Base-by-base conservation (phyloP, 2,329 filamentous ascomycete genomes). In the Verticillium dahliae region DNA sequence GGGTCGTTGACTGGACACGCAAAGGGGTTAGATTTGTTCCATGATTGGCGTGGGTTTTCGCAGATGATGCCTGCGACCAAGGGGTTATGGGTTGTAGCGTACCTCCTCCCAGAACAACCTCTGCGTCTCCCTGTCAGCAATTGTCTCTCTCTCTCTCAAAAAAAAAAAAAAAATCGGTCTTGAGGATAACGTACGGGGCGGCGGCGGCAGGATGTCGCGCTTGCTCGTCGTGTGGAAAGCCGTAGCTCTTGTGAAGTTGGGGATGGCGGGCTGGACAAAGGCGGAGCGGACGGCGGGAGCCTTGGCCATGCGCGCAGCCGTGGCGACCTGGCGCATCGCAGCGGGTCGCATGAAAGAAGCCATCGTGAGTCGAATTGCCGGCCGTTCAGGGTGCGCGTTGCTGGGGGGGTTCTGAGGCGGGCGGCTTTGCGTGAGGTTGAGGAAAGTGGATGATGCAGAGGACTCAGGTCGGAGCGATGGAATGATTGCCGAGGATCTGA, bases 141-240 rank as follows among this genome's bases (percentile, higher is more conserved):
- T 85, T 80, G 87, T 84, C 54, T 56, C 31, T 56, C 10, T 4
- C 18, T 22, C 18, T 22, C 18, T 22, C 18, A 1, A 22, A 22
- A 22, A 22, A 27, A 58, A 35, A 38, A 37, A 35, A 27, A 27
- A 27, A 27, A 27, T 27, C 27, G 27, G 4, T 27, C 4, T 27
- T 1, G 4, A 27, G 27, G 27, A 5, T 37, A 41, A 84, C 90
- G 79, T 82, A 95, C 92, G 95, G 71, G 93, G 92, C 67, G 90
- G 85, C 61, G 92, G 88, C 63, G 94, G 92, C 62, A 99, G 84
- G 72, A 94, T 89, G 73, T 84, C 82, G 76, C 86, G 85, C 78
- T 85, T 85, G 76, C 86, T 83, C 52, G 91, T 91, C 71, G 89
- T 91, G 78, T 97, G 93, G 85, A 99, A 97, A 69, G 90, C 88